Conservation (phyloP, 345 rosid genomes). For the Populus ilicifolia region DNA sequence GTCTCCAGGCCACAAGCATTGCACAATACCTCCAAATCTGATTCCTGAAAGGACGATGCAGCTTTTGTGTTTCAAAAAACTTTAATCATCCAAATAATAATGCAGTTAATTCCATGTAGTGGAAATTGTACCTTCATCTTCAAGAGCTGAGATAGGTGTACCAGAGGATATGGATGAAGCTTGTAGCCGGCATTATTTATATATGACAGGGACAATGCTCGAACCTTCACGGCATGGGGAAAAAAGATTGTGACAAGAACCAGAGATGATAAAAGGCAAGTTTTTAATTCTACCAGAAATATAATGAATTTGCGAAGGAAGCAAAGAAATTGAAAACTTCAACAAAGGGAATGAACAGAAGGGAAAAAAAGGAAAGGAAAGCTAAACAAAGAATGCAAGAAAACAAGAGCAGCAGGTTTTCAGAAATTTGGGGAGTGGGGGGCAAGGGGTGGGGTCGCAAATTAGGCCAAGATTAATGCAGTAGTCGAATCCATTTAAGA, state of each 20-base stretch:
- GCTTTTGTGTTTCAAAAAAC: slow-evolving; percentile 5
- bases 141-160: slow-evolving; percentile 53
- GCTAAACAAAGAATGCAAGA: not conserved
- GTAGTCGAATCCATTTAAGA: too few relatives aligned
- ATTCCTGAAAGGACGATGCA: slow-evolving; percentile 43
- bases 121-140: slow-evolving; percentile 57
- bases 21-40: slow-evolving; percentile 64
- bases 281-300: not conserved
- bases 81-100: not conserved
- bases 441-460: too few relatives aligned
- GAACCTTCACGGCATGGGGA: slow-evolving; percentile 41
- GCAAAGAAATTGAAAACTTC: not conserved
- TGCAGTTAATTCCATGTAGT: not conserved
- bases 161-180: slow-evolving; percentile 85
- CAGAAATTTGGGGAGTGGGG: not conserved
- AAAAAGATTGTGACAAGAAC: not conserved
- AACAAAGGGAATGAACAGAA: not conserved
- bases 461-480: too few relatives aligned
- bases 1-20: slow-evolving; percentile 75
- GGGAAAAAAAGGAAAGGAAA: not conserved
- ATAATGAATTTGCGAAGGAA: not conserved
- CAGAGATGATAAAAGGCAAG: not conserved
- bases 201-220: slow-evolving; percentile 53
- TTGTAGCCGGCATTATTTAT: slow-evolving; percentile 75
- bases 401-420: not conserved